Evolutionary conservation across 768 basidiomycete genomes (phyloP).

Genomic region (Megacollybia marginata): DNA sequence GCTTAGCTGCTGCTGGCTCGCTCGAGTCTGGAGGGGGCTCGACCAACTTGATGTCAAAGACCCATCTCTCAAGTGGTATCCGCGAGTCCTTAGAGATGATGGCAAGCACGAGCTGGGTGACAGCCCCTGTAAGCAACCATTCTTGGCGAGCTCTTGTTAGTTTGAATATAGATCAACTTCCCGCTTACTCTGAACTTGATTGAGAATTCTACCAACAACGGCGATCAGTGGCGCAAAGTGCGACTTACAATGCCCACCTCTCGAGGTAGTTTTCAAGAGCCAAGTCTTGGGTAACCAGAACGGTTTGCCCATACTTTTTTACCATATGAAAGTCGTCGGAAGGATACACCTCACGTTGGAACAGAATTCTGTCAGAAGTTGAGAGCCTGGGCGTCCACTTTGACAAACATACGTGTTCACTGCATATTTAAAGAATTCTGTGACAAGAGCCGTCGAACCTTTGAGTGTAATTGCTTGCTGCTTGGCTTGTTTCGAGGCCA

Average conservation of each 20-base stretch:
- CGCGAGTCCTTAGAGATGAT: slow-evolving; percentile 94
- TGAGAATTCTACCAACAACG: slow-evolving; percentile 83
- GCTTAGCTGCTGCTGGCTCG: slow-evolving; percentile 46
- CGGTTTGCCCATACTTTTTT: slow-evolving; percentile 96
- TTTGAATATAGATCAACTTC: not conserved
- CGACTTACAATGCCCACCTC: slow-evolving; percentile 34
- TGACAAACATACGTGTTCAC: slow-evolving; percentile 75
- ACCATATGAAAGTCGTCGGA: slow-evolving; percentile 99
- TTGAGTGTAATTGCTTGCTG: slow-evolving; percentile 89
- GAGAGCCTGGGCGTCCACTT: not conserved
- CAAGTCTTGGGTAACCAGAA: slow-evolving; percentile 90
- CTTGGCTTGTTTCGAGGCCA: slow-evolving; percentile 38
- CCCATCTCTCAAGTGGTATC: slow-evolving; percentile 92
- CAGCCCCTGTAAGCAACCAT: slow-evolving; percentile 89
- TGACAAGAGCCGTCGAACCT: slow-evolving; percentile 88
- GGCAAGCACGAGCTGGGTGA: slow-evolving; percentile 90
- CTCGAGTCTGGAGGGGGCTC: slow-evolving; percentile 31
- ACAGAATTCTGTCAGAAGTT: slow-evolving; percentile 63
- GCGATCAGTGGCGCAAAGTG: slow-evolving; percentile 28
- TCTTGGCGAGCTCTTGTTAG: slow-evolving; percentile 35
- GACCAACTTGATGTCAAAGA: slow-evolving; percentile 89
- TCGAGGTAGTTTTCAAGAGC: slow-evolving; percentile 92
- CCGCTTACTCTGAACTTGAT: slow-evolving; percentile 82
- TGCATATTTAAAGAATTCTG: slow-evolving; percentile 99
- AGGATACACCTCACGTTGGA: slow-evolving; percentile 95